Conservation (phyloP, 2,329 filamentous ascomycete genomes). For the Monosporascus sp. region DNA sequence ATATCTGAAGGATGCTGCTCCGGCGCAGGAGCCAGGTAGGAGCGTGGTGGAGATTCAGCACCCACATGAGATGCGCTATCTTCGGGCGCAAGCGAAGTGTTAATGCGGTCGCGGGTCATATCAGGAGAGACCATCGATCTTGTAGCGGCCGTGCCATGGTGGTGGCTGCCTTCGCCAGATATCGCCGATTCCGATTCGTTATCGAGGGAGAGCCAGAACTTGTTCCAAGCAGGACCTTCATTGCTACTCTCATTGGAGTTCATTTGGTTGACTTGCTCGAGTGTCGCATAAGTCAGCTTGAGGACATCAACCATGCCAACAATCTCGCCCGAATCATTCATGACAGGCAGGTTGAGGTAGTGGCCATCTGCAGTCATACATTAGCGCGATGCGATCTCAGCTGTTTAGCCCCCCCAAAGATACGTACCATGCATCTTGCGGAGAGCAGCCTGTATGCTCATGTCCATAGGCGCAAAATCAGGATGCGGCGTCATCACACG, state of each 20-base stretch:
- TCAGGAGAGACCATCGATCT: constrained; percentile 82
- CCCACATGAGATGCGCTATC: constrained; percentile 94
- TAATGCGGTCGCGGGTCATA: constrained; percentile 58
- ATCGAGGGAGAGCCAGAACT: constrained; percentile 97
- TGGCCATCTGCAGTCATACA: constrained; percentile 69
- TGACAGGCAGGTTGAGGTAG: constrained; percentile 95
- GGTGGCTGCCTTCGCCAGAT: constrained; percentile 80
- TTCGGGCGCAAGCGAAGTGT: constrained; percentile 81
- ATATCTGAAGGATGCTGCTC: constrained; percentile 61
- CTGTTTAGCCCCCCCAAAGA: neutral
- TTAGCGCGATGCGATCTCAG: neutral
- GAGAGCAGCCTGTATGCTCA: constrained; percentile 97
- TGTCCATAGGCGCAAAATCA: constrained; percentile 96
- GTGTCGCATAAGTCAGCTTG: constrained; percentile 94
- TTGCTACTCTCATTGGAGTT: constrained; percentile 64
- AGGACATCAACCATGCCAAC: constrained; percentile 99
- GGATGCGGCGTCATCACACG: constrained; percentile 99
- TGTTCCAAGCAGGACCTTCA: constrained; percentile 98
- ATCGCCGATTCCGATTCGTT: constrained; percentile 94
- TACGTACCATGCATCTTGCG: constrained; percentile 96
- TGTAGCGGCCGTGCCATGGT: constrained; percentile 57
- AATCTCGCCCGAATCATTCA: constrained; percentile 96
- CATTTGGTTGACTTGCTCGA: constrained; percentile 98
- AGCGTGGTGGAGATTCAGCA: constrained; percentile 69
- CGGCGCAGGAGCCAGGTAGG: constrained; percentile 43